Evolutionary conservation across 1,284 basidiomycete species (phyloP), one percentile per base, ranked within the genome.

Genomic region (Cryptococcus amylolentus): DNA sequence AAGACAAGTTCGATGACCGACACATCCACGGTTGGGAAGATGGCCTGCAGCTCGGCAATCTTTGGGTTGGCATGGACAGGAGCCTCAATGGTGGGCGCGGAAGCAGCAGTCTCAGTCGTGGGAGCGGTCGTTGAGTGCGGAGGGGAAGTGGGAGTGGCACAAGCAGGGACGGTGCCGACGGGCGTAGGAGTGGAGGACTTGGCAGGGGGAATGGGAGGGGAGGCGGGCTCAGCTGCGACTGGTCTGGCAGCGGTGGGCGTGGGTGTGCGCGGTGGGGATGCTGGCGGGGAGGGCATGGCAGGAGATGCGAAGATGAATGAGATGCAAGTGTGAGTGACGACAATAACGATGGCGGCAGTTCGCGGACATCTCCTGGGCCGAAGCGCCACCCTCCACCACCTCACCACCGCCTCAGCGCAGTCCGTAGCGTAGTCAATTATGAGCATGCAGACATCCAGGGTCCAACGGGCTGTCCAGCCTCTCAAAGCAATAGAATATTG

Each of bases 1-100:
- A 77, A 67, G 10, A 77, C 69, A 47, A 73, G 63, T 61, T 75
- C 72, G 35, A 77, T 73, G 12, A 77, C 73, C 28, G 56, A 55
- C 8, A 61, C 35, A 18, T 77, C 76, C 50, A 77, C 67, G 1
- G 64, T 64, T 1, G 73, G 73, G 67, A 76, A 76, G 61, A 75
- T 74, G 51, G 63, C 53, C 37, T 66, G 66, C 2, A 75, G 66
- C 46, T 70, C 68, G 27, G 62, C 58, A 35, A 75, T 61, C 51
- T 73, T 71, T 5, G 72, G 68, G 46, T 42, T 28, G 7, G 51
- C n/a, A 2, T 13, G 39, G 13, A 38, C 23, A 14, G 39, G 23
- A 40, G 14, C 12, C 28, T 28, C 14, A 12, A 43, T 31, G 14
- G 44, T 44, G 18, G 14, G 16, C 8, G 41, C 41, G 8, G 42